Conservation (phyloP, 345 rosid species). For the Ceriops zippeliana region DNA sequence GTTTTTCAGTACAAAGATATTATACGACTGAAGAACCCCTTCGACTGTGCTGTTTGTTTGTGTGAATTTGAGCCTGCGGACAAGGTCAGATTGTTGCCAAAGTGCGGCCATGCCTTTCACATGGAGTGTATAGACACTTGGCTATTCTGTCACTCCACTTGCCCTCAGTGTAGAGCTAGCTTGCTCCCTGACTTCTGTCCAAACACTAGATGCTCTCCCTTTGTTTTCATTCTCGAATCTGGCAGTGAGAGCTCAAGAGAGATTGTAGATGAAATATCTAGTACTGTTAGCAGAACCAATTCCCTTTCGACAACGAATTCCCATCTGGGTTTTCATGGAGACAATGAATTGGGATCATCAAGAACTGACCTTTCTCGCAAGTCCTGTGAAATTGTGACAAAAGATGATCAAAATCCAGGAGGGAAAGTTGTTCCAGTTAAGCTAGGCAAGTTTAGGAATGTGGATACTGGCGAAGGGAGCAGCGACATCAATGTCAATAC, state of each 20-base stretch:
- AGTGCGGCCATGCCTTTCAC: conserved; percentile 98
- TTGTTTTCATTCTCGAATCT: conserved; percentile 84
- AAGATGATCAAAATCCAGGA: conserved; percentile 32
- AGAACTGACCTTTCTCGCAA: conserved; percentile 31
- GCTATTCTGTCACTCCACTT: conserved; percentile 97
- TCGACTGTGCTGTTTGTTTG: conserved; percentile 97
- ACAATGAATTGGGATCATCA: conserved; percentile 43
- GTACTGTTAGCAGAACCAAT: conserved; percentile 30
- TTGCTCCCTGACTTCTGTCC: conserved; percentile 67
- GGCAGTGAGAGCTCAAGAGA: conserved; percentile 85
- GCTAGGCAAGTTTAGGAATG: conserved; percentile 78
- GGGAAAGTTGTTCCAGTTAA: conserved; percentile 77
- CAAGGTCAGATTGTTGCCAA: conserved; percentile 88
- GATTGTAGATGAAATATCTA: conserved; percentile 47
- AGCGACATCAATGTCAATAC: conserved; percentile 46
- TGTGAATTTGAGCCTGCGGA: conserved; percentile 90
- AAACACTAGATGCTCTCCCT: conserved; percentile 44
- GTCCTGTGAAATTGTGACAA: conserved; percentile 35
- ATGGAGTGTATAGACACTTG: conserved; percentile 97
- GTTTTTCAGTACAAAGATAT: conserved; percentile 80
- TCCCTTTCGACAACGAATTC: conserved; percentile 40
- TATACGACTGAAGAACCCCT: conserved; percentile 68
- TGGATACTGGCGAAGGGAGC: conserved; percentile 56
- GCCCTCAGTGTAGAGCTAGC: conserved; percentile 87
- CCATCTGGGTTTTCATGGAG: conserved; percentile 36